Conservation (phyloP, 805 yeast species). For the Pichia occidentalis region DNA sequence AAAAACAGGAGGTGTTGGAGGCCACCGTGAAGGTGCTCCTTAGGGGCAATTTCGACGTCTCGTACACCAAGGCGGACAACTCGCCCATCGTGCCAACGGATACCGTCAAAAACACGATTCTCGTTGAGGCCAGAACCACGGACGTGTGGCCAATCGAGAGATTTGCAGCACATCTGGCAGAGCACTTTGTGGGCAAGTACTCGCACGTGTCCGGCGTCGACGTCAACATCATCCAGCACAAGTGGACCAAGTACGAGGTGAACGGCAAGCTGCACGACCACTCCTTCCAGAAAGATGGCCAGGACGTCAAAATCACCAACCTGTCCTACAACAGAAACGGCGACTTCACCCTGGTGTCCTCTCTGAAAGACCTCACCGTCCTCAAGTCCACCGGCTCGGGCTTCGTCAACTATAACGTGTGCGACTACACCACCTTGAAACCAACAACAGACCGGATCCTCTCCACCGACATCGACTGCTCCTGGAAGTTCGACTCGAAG, state of each 20-base stretch:
- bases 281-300: conserved; percentile 80
- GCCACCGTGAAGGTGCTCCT: conserved; percentile 72
- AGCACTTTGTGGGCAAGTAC: conserved; percentile 76
- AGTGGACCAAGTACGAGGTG: conserved; percentile 73
- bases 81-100: conserved; percentile 89
- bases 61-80: conserved; percentile 87
- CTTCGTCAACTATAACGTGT: conserved; percentile 80
- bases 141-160: conserved; percentile 90
- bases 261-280: conserved; percentile 75
- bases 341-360: conserved; percentile 55
- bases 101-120: conserved; percentile 83
- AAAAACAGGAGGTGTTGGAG: conserved; percentile 76
- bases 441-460: conserved; percentile 82
- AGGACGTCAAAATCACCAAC: conserved; percentile 63
- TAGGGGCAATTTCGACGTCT: conserved; percentile 69
- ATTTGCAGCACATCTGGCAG: conserved; percentile 77
- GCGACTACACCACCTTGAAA: conserved; percentile 82
- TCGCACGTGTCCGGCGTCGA: conserved; percentile 68
- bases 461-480: conserved; percentile 76
- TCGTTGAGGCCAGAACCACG: conserved; percentile 72
- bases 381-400: conserved; percentile 88
- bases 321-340: conserved; percentile 47
- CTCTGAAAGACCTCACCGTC: conserved; percentile 73
- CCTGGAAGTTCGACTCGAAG: conserved; percentile 58
- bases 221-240: conserved; percentile 59